These are phyloP conservation scores for Graphilbum ipis-grandicollis DNA, from an alignment of 2,329 filamentous ascomycete genomes.

Conservation along the genomic window DNA sequence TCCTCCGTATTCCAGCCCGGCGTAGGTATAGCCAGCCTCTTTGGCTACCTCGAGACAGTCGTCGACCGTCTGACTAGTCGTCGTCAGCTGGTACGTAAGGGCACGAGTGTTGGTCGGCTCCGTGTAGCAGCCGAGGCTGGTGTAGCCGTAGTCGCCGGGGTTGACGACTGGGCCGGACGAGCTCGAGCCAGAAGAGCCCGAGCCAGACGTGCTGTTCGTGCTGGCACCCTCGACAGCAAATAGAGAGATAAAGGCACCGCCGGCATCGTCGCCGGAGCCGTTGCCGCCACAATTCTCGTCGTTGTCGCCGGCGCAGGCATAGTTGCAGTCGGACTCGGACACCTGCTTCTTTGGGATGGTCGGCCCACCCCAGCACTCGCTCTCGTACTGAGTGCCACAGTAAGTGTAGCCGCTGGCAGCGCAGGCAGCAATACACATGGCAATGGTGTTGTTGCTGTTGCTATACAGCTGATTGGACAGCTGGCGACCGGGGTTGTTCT, in stretches of 20 bases:
- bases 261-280: slow-evolving; percentile 16
- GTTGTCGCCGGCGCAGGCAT: slow-evolving; percentile 27
- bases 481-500: slow-evolving; percentile 37
- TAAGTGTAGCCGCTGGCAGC: slow-evolving; percentile 18
- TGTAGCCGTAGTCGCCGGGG: slow-evolving; percentile 14
- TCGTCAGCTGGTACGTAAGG: slow-evolving; percentile 5
- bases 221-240: slow-evolving; percentile 21
- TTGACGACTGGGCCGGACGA: slow-evolving; percentile 15
- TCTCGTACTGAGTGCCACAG: slow-evolving; percentile 30
- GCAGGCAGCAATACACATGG: slow-evolving; percentile 27
- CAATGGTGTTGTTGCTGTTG: slow-evolving; percentile 23
- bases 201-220: slow-evolving; percentile 5
- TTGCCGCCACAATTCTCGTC: slow-evolving; percentile 37
- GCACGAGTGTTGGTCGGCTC: slow-evolving; percentile 10
- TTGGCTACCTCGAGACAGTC: slow-evolving; percentile 8
- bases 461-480: slow-evolving; percentile 24
- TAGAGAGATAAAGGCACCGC: slow-evolving; percentile 27
- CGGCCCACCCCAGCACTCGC: slow-evolving; percentile 38
- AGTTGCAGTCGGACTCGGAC: slow-evolving; percentile 30
- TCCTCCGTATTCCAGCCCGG: slow-evolving; percentile 32
- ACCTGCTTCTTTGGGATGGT: slow-evolving; percentile 25
- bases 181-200: too few relatives aligned
- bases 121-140: slow-evolving; percentile 18
- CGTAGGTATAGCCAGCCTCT: slow-evolving; percentile 23
- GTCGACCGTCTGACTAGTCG: slow-evolving; percentile 9